Evolutionary conservation across 495 filamentous ascomycete genomes (phyloP).

Genomic region (Staphylotrichum longicolle): DNA sequence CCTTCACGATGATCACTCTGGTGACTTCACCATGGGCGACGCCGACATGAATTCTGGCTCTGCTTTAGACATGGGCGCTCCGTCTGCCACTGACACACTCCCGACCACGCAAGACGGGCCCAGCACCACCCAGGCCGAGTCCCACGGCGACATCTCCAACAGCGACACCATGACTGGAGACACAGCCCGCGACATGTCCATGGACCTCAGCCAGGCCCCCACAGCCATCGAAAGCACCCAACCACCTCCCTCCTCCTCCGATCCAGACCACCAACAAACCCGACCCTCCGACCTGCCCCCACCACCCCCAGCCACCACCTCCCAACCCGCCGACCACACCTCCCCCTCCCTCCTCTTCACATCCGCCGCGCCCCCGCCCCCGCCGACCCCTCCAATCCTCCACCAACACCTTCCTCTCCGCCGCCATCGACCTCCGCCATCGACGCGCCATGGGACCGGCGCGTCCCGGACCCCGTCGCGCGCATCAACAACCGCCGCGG

Average conservation of each 20-base stretch:
- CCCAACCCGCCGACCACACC: conserved; percentile 1
- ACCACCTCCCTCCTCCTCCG: conserved; percentile 15
- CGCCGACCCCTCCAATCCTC: conserved; percentile 47
- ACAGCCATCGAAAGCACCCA: conserved; percentile 10
- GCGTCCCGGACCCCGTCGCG: conserved; percentile 72
- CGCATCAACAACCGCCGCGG: conserved; percentile 66
- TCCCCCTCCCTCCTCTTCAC: conserved; percentile 35
- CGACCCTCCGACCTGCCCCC: conserved; percentile 13
- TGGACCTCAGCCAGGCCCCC: conserved; percentile 26
- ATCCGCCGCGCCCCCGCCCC: conserved; percentile 30
- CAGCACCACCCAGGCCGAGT: not conserved
- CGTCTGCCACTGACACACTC: conserved; percentile 5
- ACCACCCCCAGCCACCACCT: conserved; percentile 22
- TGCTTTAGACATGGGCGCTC: not conserved
- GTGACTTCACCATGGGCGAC: conserved; percentile 43
- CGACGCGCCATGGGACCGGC: conserved; percentile 87
- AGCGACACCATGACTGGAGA: conserved; percentile 33
- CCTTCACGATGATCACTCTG: conserved; percentile 40
- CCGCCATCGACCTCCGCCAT: conserved; percentile 57
- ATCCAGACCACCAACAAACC: conserved; percentile 19
- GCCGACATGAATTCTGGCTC: conserved; percentile 17
- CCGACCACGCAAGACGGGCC: conserved; percentile 5
- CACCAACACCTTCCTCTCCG: conserved; percentile 78
- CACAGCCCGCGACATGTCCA: conserved; percentile 26
- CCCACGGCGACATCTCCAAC: conserved; percentile 14